Conservation (phyloP, 2,329 filamentous ascomycete species). For the Ascochyta fabae region DNA sequence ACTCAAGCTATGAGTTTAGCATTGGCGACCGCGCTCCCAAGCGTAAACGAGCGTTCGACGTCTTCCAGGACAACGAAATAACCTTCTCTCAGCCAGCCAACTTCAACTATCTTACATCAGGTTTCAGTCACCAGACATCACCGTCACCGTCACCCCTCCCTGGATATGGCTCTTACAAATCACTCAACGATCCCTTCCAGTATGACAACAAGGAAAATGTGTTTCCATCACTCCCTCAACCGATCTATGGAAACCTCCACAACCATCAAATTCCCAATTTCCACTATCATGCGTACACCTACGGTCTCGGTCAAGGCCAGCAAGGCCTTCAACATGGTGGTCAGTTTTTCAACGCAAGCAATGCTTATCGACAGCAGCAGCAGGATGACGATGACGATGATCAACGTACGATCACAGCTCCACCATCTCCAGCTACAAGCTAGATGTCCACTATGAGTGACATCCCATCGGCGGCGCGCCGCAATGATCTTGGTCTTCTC, state of each 20-base stretch:
- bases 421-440: conserved; percentile 43
- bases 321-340: conserved; percentile 35
- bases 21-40: conserved; percentile 37
- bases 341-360: conserved; percentile 31
- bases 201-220: conserved; percentile 46
- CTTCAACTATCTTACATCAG: conserved; percentile 46
- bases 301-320: conserved; percentile 39
- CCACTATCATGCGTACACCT: conserved; percentile 39
- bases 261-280: conserved; percentile 30
- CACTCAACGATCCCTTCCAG: conserved; percentile 37
- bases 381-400: conserved; percentile 41
- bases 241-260: conserved; percentile 34
- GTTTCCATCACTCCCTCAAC: conserved; percentile 31
- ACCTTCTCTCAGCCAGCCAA: conserved; percentile 41
- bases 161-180: conserved; percentile 35
- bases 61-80: conserved; percentile 51
- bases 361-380: conserved; percentile 32
- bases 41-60: conserved; percentile 48
- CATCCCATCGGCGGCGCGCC: background rate
- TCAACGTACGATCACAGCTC: conserved; percentile 46
- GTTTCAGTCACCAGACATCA: conserved; percentile 36
- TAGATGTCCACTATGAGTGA: conserved; percentile 16
- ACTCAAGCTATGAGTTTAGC: conserved; percentile 42
- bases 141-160: conserved; percentile 38
- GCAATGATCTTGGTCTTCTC: conserved; percentile 2